Conservation (phyloP, 345 rosid genomes). For the Rhodamnia argentea region DNA sequence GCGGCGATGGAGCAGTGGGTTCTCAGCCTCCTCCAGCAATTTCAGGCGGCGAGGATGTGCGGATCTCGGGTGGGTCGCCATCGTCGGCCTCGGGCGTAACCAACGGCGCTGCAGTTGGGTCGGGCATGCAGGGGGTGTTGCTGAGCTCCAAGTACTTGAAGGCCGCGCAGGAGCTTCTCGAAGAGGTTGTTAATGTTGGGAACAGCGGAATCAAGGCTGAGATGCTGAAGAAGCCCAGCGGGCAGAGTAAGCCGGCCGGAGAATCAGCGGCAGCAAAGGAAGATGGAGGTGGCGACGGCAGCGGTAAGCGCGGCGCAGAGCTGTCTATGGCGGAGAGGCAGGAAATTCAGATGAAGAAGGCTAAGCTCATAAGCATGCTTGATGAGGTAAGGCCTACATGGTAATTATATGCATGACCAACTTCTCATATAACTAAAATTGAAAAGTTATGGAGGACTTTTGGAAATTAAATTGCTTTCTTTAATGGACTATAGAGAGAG, state of each 20-base stretch:
- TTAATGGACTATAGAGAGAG: background rate
- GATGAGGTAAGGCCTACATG: constrained; percentile 54
- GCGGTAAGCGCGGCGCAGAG: constrained; percentile 39
- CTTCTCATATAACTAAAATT: background rate
- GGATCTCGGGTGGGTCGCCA: constrained; percentile 48
- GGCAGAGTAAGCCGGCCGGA: constrained; percentile 27
- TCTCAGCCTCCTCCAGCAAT: constrained; percentile 5
- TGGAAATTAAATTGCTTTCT: background rate
- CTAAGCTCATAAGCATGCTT: constrained; percentile 80
- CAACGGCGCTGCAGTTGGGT: constrained; percentile 29
- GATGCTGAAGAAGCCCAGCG: constrained; percentile 31
- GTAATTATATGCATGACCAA: background rate
- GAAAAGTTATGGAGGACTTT: background rate
- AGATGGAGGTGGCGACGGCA: constrained; percentile 30
- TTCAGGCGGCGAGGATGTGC: constrained; percentile 17
- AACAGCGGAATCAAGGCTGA: constrained; percentile 20
- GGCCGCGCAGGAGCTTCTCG: constrained; percentile 88
- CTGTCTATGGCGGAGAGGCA: constrained; percentile 80
- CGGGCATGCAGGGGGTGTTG: constrained; percentile 52
- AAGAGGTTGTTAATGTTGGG: constrained; percentile 84
- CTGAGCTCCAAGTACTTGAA: constrained; percentile 89
- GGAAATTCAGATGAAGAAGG: constrained; percentile 97
- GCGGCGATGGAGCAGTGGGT: background rate
- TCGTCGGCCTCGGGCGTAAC: constrained; percentile 75
- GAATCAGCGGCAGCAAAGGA: constrained; percentile 32